A percentile compares a stretch with the other conserved stretches of the same genome.
Conservation (phyloP, 345 rosid genomes). For the Citrus hindsii region DNA sequence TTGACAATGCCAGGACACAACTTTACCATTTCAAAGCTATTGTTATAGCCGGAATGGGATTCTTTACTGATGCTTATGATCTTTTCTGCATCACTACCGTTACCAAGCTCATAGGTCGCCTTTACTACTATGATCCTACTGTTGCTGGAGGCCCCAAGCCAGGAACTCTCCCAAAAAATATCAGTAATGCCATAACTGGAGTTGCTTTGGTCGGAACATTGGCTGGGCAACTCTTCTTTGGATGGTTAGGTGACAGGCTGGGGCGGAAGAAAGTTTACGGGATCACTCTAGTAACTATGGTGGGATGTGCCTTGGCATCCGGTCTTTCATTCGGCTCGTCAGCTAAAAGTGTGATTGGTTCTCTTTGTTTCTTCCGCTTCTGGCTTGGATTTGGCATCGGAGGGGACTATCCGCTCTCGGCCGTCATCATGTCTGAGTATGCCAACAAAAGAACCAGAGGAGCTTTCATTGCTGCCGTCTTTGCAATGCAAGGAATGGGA, state of each 20-base stretch:
- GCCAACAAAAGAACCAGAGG: constrained; percentile 68
- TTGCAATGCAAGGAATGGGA: constrained; percentile 76
- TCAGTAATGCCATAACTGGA: constrained; percentile 44
- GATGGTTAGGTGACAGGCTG: constrained; percentile 79
- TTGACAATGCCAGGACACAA: constrained; percentile 62
- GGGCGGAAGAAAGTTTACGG: constrained; percentile 82
- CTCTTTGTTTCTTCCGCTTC: constrained; percentile 78
- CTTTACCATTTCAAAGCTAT: constrained; percentile 62
- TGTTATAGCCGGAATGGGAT: constrained; percentile 61
- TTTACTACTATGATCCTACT: constrained; percentile 40
- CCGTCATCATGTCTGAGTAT: constrained; percentile 79
- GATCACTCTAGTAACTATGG: constrained; percentile 68
- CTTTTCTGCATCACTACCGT: constrained; percentile 61
- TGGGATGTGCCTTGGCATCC: constrained; percentile 63
- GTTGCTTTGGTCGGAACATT: constrained; percentile 54
- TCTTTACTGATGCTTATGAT: constrained; percentile 66
- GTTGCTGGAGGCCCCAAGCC: constrained; percentile 10
- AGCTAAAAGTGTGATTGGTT: constrained; percentile 37
- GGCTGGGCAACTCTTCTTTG: constrained; percentile 59
- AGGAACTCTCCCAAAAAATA: constrained; percentile 37
- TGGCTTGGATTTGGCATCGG: constrained; percentile 90
- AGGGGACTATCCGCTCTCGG: constrained; percentile 82
- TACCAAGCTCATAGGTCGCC: constrained; percentile 52
- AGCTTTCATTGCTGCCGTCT: constrained; percentile 69
- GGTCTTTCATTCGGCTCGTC: constrained; percentile 64